Conservation (phyloP, 1,284 basidiomycete species). For the Apiotrichum gamsii region DNA sequence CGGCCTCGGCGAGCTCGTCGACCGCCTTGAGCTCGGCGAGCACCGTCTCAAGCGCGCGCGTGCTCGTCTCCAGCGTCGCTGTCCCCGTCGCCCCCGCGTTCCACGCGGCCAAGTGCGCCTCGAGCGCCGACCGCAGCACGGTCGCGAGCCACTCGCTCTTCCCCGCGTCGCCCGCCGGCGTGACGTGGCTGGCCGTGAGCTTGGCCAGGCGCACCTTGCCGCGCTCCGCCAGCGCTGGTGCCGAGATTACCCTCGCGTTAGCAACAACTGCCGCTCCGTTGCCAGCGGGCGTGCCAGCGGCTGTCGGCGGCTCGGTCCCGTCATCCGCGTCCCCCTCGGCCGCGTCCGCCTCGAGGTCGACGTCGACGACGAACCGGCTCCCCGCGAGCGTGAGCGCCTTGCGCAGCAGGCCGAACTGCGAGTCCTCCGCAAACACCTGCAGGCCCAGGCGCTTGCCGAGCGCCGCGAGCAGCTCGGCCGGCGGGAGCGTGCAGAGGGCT, state of each 20-base stretch:
- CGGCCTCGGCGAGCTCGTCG: slow-evolving; percentile 26
- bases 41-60: slow-evolving; percentile 21
- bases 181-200: slow-evolving; percentile 34
- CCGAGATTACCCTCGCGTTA: neutral
- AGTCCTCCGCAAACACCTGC: slow-evolving; percentile 40
- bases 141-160: slow-evolving; percentile 28
- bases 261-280: neutral
- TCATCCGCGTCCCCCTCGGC: slow-evolving; percentile 17
- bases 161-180: slow-evolving; percentile 20
- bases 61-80: slow-evolving; percentile 12
- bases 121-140: slow-evolving; percentile 19
- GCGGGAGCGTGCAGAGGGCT: slow-evolving; percentile 13
- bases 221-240: neutral
- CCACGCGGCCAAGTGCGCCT: slow-evolving; percentile 27
- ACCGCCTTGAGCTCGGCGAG: slow-evolving; percentile 33
- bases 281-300: neutral
- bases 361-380: slow-evolving; percentile 37
- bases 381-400: slow-evolving; percentile 38
- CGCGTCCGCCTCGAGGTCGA: slow-evolving; percentile 38
- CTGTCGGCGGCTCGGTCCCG: slow-evolving; percentile 15
- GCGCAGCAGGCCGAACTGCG: slow-evolving; percentile 39
- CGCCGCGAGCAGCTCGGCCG: slow-evolving; percentile 28
- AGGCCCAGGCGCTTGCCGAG: slow-evolving; percentile 27
- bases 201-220: slow-evolving; percentile 31
- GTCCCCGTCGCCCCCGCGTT: slow-evolving; percentile 19